phyloP scores from a whole-genome alignment of 441 rosid genomes.

The Aquilaria agallochum region DNA sequence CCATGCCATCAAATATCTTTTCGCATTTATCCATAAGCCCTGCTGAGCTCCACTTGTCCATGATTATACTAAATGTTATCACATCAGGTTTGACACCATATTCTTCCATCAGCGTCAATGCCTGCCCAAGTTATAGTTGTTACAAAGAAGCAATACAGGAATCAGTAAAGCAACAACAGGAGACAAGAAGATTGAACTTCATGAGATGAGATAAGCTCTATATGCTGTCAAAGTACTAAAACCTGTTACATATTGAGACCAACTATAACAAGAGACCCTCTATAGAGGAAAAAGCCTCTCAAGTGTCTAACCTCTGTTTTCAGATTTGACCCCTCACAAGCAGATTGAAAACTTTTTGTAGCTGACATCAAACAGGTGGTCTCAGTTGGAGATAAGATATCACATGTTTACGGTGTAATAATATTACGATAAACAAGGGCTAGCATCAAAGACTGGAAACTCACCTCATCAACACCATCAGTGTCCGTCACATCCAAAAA shows the following conservation, averaged over 20 bases:
- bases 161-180: neutral
- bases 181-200: neutral
- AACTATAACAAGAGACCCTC: neutral
- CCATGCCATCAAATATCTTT: constrained; percentile 83
- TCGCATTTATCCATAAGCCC: constrained; percentile 87
- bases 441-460: constrained; percentile 5
- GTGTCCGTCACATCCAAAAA: constrained; percentile 59
- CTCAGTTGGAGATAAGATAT: too few species aligned
- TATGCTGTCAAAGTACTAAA: neutral
- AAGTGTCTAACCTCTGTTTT: too few species aligned
- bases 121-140: constrained; percentile 31
- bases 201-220: neutral
- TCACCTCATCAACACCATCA: constrained; percentile 82
- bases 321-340: too few species aligned
- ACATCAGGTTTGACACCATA: constrained; percentile 85
- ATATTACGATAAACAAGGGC: neutral
- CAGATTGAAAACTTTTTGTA: too few species aligned
- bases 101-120: constrained; percentile 73
- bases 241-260: neutral
- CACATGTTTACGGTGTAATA: neutral
- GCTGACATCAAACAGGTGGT: too few species aligned
- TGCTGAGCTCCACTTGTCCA: constrained; percentile 91
- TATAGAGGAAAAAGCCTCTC: neutral
- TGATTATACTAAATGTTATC: constrained; percentile 87
- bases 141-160: neutral